phyloP scores from a whole-genome alignment of 495 filamentous ascomycete species.

The Talaromyces wortmannii region DNA sequence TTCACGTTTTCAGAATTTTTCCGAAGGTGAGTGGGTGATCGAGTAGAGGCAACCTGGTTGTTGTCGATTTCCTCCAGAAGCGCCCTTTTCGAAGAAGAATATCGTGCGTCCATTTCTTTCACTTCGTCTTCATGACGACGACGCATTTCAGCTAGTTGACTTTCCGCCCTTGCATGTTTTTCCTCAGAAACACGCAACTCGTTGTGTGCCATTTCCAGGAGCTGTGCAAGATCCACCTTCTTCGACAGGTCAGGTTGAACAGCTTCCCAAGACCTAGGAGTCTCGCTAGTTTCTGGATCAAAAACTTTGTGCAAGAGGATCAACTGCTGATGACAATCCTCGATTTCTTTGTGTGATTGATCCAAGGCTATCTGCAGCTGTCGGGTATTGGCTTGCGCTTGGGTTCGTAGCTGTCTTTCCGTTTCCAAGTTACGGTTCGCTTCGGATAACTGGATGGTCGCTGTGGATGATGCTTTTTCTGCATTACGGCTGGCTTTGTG shows the following conservation, averaged over 20 bases:
- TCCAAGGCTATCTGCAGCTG: conserved; percentile 75
- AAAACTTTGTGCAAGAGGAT: conserved; percentile 80
- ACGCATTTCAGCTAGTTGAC: conserved; percentile 73
- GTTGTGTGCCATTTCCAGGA: conserved; percentile 82
- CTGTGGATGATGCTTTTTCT: conserved; percentile 80
- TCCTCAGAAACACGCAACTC: conserved; percentile 82
- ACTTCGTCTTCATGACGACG: conserved; percentile 65
- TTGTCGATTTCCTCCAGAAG: conserved; percentile 81
- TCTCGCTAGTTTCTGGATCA: conserved; percentile 64
- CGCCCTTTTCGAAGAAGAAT: conserved; percentile 64
- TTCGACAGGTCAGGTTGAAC: conserved; percentile 50
- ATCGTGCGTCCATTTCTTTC: conserved; percentile 62
- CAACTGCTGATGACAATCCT: conserved; percentile 70
- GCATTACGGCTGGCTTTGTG: conserved; percentile 87
- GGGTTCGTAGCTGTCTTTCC: conserved; percentile 76
- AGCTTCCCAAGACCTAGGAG: conserved; percentile 53
- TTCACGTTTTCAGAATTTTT: conserved; percentile 64
- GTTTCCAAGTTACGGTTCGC: conserved; percentile 84
- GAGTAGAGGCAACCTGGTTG: conserved; percentile 70
- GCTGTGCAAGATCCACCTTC: conserved; percentile 78
- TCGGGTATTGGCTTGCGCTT: conserved; percentile 80
- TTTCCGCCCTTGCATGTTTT: conserved; percentile 74
- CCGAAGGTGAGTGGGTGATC: conserved; percentile 70
- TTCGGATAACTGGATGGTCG: conserved; percentile 80
- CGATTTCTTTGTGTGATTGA: conserved; percentile 67